Percentiles rank a stretch among this genome's conserved stretches.
These are phyloP conservation scores for Papiliotrema terrestris DNA, from an alignment of 1,284 basidiomycete genomes.

Conservation along the genomic window DNA sequence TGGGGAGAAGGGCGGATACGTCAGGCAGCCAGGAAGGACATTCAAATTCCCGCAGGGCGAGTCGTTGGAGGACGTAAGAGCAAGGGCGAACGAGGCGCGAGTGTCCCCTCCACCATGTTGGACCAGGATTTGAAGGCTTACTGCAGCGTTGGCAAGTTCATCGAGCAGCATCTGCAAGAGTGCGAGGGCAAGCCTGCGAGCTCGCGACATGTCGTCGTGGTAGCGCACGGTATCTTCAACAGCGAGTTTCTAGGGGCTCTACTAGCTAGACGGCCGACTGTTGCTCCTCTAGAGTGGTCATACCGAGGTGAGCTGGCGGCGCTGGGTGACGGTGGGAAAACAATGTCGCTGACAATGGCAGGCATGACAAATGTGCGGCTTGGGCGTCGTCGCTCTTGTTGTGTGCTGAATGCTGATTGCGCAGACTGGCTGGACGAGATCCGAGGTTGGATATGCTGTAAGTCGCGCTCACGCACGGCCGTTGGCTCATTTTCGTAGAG, in stretches of 20 bases:
- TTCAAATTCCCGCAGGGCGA: constrained; percentile 46
- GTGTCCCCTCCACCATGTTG: constrained; percentile 7
- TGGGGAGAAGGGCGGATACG: constrained; percentile 32
- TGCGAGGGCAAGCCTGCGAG: constrained; percentile 21
- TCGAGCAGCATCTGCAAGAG: constrained; percentile 39
- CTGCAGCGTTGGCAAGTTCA: constrained; percentile 28
- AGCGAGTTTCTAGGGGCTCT: constrained; percentile 45
- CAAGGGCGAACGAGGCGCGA: constrained; percentile 44
- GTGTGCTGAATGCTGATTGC: neutral
- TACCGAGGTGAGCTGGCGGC: constrained; percentile 32
- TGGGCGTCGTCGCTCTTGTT: neutral
- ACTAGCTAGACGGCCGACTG: constrained; percentile 38
- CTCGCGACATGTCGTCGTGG: constrained; percentile 38
- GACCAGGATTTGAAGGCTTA: neutral
- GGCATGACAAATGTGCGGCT: constrained; percentile 50
- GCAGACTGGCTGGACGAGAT: constrained; percentile 51
- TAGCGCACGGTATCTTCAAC: constrained; percentile 51
- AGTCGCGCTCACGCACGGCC: too few relatives aligned
- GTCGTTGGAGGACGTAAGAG: constrained; percentile 44
- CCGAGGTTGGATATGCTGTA: constrained; percentile 47
- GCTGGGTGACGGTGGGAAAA: neutral
- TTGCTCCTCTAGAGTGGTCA: constrained; percentile 42
- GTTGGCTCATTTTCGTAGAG: constrained; percentile 12
- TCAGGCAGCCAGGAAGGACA: constrained; percentile 31
- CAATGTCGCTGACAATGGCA: constrained; percentile 2